Conservation (phyloP, 1,284 basidiomycete genomes). For the Cronartium ribicola region DNA sequence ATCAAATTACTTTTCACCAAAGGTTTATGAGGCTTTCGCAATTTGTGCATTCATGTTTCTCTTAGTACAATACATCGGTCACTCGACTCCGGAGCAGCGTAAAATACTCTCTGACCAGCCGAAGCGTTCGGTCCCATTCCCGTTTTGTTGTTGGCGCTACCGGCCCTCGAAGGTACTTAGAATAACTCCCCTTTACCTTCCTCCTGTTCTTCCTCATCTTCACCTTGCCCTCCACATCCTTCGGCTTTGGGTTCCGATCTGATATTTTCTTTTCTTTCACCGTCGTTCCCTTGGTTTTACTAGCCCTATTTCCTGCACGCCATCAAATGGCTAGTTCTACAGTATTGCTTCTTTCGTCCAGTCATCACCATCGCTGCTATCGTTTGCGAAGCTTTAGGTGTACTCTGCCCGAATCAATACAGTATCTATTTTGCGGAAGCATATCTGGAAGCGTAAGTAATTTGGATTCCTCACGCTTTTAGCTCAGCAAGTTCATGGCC, state of each 20-base stretch:
- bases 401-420: conserved; percentile 21
- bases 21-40: conserved; percentile 40
- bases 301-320: conserved; percentile 38
- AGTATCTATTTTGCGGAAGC: conserved; percentile 37
- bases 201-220: neutral
- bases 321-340: conserved; percentile 35
- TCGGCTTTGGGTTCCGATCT: neutral
- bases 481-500: neutral
- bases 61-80: conserved; percentile 39
- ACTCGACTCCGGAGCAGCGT: conserved; percentile 18
- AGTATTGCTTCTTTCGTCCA: conserved; percentile 36
- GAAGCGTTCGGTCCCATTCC: conserved; percentile 33
- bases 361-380: conserved; percentile 35
- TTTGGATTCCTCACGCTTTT: neutral
- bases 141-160: conserved; percentile 39
- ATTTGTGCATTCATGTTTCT: conserved; percentile 39
- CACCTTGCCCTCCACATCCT: neutral
- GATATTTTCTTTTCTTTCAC: neutral
- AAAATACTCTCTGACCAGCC: conserved; percentile 13
- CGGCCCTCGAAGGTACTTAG: conserved; percentile 36
- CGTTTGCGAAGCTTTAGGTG: conserved; percentile 20
- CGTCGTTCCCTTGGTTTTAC: neutral
- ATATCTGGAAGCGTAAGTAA: conserved; percentile 39
- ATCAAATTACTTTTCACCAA: neutral
- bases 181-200: neutral